Evolutionary conservation across 345 rosid genomes (phyloP).

Genomic region (Heritiera littoralis): DNA sequence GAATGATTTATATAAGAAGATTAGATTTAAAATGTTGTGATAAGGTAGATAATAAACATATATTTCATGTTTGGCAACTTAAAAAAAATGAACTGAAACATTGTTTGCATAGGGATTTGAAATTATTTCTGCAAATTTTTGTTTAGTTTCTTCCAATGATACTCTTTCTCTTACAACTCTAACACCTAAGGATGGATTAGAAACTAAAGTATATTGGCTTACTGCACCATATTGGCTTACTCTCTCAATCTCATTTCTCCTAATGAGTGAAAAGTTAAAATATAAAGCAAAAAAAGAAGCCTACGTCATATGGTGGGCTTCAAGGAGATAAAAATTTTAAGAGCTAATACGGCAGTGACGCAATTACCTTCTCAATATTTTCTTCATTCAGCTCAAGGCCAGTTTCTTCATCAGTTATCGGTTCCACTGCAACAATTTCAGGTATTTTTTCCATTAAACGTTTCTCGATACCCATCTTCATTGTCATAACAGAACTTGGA

Average conservation of each 20-base stretch:
- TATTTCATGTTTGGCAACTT: slow-evolving; percentile 1
- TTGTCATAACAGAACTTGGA: slow-evolving; percentile 78
- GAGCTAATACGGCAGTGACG: background rate
- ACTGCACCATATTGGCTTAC: background rate
- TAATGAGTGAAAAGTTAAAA: background rate
- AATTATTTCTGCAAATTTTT: background rate
- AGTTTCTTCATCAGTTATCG: slow-evolving; percentile 82
- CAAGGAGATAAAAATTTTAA: background rate
- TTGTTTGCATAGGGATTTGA: background rate
- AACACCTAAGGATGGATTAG: background rate
- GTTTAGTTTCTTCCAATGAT: background rate
- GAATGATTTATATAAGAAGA: background rate
- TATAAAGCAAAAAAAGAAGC: background rate
- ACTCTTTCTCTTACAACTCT: background rate
- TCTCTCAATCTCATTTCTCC: background rate
- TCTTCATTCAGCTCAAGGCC: slow-evolving; percentile 90
- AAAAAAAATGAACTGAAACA: background rate
- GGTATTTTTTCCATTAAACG: slow-evolving; percentile 96
- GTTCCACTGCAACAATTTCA: slow-evolving; percentile 87
- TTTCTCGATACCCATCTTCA: slow-evolving; percentile 97
- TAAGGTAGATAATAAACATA: background rate
- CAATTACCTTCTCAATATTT: slow-evolving; percentile 77
- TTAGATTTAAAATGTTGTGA: background rate
- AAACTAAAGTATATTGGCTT: too few relatives aligned
- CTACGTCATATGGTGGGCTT: background rate